A percentile compares a stretch with the other conserved stretches of the same genome.
Conservation (phyloP, 768 basidiomycete genomes). For the Leccinum subgranulosum region DNA sequence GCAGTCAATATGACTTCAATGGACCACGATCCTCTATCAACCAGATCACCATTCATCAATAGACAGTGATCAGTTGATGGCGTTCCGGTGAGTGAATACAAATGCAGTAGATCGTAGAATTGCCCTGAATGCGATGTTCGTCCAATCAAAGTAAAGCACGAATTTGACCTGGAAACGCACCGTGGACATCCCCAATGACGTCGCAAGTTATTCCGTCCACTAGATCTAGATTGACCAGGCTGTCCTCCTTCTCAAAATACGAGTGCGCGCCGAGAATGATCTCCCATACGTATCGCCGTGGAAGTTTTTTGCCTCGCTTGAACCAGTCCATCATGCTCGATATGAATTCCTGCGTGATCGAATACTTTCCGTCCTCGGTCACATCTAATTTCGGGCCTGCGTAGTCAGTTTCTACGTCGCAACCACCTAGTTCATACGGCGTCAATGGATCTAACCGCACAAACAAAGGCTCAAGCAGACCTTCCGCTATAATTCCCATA, state of each 20-base stretch:
- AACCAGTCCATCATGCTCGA: slow-evolving; percentile 87
- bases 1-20: slow-evolving; percentile 90
- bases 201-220: slow-evolving; percentile 80
- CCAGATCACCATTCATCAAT: slow-evolving; percentile 93
- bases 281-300: slow-evolving; percentile 92
- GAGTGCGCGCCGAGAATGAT: slow-evolving; percentile 86
- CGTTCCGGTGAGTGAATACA: slow-evolving; percentile 80
- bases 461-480: slow-evolving; percentile 34
- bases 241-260: slow-evolving; percentile 73
- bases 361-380: slow-evolving; percentile 62
- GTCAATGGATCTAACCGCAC: slow-evolving; percentile 4
- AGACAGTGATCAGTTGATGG: slow-evolving; percentile 84
- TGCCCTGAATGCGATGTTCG: slow-evolving; percentile 55
- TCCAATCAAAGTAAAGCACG: not conserved
- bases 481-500: slow-evolving; percentile 74
- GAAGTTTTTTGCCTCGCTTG: slow-evolving; percentile 89
- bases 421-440: slow-evolving; percentile 52
- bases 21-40: slow-evolving; percentile 96
- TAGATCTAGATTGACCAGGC: slow-evolving; percentile 72
- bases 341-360: slow-evolving; percentile 76
- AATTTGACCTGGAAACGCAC: slow-evolving; percentile 37
- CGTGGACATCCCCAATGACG: slow-evolving; percentile 96
- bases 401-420: slow-evolving; percentile 73
- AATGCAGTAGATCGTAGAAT: slow-evolving; percentile 90
- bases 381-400: slow-evolving; percentile 68